phyloP scores from a whole-genome alignment of 768 basidiomycete species.

The Brasilioporus rufonigricans region DNA sequence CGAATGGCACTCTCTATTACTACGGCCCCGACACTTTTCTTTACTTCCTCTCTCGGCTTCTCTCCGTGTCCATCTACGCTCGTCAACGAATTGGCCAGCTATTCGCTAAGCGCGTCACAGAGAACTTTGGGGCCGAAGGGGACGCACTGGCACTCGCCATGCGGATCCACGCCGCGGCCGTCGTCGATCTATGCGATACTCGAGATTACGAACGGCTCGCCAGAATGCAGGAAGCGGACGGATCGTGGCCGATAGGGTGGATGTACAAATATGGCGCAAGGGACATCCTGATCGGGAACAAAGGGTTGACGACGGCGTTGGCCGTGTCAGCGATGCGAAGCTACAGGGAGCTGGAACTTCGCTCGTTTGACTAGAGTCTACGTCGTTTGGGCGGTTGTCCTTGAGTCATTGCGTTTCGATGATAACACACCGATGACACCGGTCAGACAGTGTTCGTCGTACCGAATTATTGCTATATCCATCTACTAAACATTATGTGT shows the following conservation, averaged over 20 bases:
- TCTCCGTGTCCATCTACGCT: constrained; percentile 18
- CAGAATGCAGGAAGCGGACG: constrained; percentile 18
- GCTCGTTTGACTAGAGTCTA: constrained; percentile 10
- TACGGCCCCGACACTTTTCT: constrained; percentile 16
- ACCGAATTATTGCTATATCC: too few species aligned
- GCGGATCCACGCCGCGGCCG: constrained; percentile 14
- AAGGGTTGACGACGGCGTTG: constrained; percentile 22
- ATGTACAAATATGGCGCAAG: constrained; percentile 10
- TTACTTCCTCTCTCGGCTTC: constrained; percentile 21
- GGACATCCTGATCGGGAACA: constrained; percentile 13
- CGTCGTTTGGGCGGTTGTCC: too few species aligned
- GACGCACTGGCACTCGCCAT: constrained; percentile 21
- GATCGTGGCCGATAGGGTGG: constrained; percentile 25
- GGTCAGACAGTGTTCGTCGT: too few species aligned
- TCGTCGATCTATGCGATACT: constrained; percentile 10
- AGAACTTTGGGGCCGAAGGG: constrained; percentile 17
- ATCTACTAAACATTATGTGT: too few species aligned
- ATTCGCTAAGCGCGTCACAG: constrained; percentile 14
- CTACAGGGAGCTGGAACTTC: constrained; percentile 11
- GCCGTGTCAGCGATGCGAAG: constrained; percentile 17
- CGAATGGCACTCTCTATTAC: constrained; percentile 20
- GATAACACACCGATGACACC: too few species aligned
- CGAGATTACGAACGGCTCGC: constrained; percentile 16
- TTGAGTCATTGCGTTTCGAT: not conserved
- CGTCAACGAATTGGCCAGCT: constrained; percentile 11